Base-by-base conservation (phyloP, 2,329 filamentous ascomycete species). In the Epichloe brachyelytri region DNA sequence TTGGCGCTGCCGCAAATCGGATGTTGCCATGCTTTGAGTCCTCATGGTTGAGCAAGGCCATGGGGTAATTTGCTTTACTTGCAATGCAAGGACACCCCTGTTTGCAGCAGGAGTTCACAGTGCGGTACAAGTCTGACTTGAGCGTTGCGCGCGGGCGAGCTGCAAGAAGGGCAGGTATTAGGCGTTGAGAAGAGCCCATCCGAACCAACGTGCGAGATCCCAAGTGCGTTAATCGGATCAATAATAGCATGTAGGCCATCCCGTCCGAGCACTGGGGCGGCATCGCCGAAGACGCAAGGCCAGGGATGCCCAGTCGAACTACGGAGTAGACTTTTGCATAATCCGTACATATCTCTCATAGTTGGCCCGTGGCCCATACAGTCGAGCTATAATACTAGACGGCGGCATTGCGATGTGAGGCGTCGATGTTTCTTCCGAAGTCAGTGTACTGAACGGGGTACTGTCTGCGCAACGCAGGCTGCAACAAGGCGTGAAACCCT, bases 401-500 rank as follows among this genome's bases (percentile, higher is more conserved):
- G 17, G 20, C 20, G 20, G 36, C 19, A 37, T 8, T 17, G 11
- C 5, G 20, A 20, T 36, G 39, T 26, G 38, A 43, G 22, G 37
- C 34, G 19, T 38, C 34, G 26, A 39, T 47, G 34, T 39, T 26
- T 39, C 36, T 39, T 33, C 12, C 34, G 36, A 47, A 30, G 39
- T 19, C 34, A 47, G 19, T 22, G 44, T 46, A 46, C 44, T 30
- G 45, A 47, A 14, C 34, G 39, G 33, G 17, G 44, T 46, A 46
- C 44, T 17, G 45, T 39, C 48, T 43, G 48, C 40, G 48, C 37
- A 34, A 50, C 36, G 33, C 36, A 48, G 43, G 40, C 51, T 55
- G 53, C 54, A 55, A 53, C 54, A 50, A 53, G 53, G 48, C 48
- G 50, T 56, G 55, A 59, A 58, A 59, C 53, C 37, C 34, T 26